Percentiles rank a stretch among this genome's conserved stretches.
Evolutionary conservation across 108 stramenopile species (phyloP).

Genomic region (Fragilaria radians): DNA sequence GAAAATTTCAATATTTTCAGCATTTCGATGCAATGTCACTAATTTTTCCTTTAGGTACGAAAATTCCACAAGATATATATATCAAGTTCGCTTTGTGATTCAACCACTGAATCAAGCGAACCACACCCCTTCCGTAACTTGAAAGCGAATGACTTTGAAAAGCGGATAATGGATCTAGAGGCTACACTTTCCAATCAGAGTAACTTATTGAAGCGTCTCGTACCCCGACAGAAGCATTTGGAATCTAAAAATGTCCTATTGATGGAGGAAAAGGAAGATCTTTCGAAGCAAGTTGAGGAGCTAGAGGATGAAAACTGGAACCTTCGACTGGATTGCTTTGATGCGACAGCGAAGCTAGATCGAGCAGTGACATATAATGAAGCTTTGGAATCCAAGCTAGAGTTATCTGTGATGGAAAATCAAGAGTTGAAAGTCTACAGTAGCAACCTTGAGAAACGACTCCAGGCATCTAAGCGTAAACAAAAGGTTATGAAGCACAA

Average conservation of each 20-base stretch:
- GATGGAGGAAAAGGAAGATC: not conserved
- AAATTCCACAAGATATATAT: not conserved
- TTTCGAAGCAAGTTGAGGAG: not conserved
- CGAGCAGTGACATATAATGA: not conserved
- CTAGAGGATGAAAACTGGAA: not conserved
- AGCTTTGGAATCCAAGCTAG: not conserved
- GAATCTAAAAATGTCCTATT: not conserved
- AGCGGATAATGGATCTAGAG: not conserved
- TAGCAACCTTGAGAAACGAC: not conserved
- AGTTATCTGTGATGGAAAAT: not conserved
- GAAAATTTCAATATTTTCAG: not conserved
- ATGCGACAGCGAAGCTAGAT: not conserved
- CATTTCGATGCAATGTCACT: not conserved
- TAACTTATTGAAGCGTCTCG: not conserved
- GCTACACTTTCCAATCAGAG: not conserved
- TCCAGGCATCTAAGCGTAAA: not conserved
- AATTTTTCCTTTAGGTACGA: not conserved
- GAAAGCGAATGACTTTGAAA: not conserved
- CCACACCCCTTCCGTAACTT: not conserved
- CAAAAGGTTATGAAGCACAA: not conserved
- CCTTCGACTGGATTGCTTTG: not conserved
- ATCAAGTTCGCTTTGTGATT: not conserved
- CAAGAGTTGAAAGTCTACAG: not conserved
- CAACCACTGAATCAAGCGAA: not conserved
- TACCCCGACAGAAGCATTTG: not conserved